Conservation (phyloP, 164 flowering plant species). For the Warburgia ugandensis region DNA sequence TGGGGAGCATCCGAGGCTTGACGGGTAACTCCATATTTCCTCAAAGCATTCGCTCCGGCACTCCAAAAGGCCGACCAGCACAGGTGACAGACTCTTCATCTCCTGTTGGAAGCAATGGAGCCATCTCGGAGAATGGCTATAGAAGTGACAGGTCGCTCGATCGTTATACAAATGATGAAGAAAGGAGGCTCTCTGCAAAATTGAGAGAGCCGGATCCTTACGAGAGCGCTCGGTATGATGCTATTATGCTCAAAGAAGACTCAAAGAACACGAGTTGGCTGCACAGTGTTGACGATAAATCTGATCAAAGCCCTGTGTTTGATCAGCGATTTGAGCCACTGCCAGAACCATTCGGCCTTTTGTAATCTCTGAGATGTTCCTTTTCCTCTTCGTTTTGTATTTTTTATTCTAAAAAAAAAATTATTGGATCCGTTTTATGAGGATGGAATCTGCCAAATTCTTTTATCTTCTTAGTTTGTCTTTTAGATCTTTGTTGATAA, state of each 20-base stretch:
- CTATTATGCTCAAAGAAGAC: slow-evolving; percentile 79
- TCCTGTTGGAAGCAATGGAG: slow-evolving; percentile 32
- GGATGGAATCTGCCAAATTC: slow-evolving; percentile 2
- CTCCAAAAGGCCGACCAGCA: slow-evolving; percentile 36
- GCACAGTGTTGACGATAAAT: slow-evolving; percentile 60
- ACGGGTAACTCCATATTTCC: slow-evolving; percentile 68
- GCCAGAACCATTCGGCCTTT: slow-evolving; percentile 77
- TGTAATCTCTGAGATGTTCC: slow-evolving; percentile 20
- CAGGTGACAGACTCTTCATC: slow-evolving; percentile 27
- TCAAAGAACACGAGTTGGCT: slow-evolving; percentile 83
- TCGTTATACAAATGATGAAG: slow-evolving; percentile 19
- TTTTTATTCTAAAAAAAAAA: slow-evolving; percentile 4
- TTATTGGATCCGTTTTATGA: slow-evolving; percentile 4
- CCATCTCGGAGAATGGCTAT: slow-evolving; percentile 35
- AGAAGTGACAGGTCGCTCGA: slow-evolving; percentile 17
- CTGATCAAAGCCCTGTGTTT: slow-evolving; percentile 60
- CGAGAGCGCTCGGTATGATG: slow-evolving; percentile 87
- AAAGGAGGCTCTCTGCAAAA: slow-evolving; percentile 32
- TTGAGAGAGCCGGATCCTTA: slow-evolving; percentile 51
- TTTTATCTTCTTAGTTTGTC: not conserved
- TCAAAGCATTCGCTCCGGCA: slow-evolving; percentile 72
- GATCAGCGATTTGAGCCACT: slow-evolving; percentile 73
- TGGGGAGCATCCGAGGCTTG: slow-evolving; percentile 45
- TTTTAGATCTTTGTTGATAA: not conserved
- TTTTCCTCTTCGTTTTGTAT: not conserved